These are phyloP conservation scores for Escovopsis weberi DNA, from an alignment of 2,329 filamentous ascomycete genomes.

Conservation along the genomic window DNA sequence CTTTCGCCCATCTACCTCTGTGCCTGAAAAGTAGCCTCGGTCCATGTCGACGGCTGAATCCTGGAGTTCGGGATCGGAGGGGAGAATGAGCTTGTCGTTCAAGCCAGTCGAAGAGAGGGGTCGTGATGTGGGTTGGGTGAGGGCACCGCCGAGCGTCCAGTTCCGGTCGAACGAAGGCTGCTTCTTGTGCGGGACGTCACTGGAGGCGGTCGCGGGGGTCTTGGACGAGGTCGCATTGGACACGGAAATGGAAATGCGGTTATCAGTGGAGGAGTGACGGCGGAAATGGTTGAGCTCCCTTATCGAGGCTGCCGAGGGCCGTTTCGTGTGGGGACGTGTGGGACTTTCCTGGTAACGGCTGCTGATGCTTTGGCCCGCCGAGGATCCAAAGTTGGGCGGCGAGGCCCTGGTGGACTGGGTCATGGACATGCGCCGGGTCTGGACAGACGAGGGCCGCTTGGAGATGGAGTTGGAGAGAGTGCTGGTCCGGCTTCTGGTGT, in stretches of 20 bases:
- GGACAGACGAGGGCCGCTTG: conserved; percentile 31
- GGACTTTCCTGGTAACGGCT: conserved; percentile 27
- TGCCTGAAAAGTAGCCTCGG: conserved; percentile 85
- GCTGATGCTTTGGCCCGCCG: conserved; percentile 21
- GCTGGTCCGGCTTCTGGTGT: conserved; percentile 40
- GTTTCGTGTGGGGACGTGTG: conserved; percentile 34
- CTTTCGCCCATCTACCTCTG: conserved; percentile 62
- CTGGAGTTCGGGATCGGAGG: conserved; percentile 24
- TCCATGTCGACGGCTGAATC: conserved; percentile 53
- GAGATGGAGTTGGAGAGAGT: conserved; percentile 36
- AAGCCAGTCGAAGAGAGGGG: conserved; percentile 40
- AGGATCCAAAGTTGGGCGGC: conserved; percentile 28
- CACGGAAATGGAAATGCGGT: conserved; percentile 26
- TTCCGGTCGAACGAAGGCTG: conserved; percentile 56
- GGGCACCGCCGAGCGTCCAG: conserved; percentile 48
- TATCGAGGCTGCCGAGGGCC: conserved; percentile 69
- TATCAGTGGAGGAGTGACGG: conserved; percentile 78
- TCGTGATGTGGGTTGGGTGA: conserved; percentile 24
- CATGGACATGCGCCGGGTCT: conserved; percentile 33
- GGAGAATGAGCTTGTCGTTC: conserved; percentile 26
- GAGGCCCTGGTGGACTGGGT: conserved; percentile 34
- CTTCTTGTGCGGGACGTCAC: conserved; percentile 39
- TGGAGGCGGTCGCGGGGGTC: conserved; percentile 25
- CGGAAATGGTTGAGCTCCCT: conserved; percentile 72
- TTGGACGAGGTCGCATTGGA: conserved; percentile 20